Base-by-base conservation (phyloP, 1,139 yeast species). In the Candida sojae region DNA sequence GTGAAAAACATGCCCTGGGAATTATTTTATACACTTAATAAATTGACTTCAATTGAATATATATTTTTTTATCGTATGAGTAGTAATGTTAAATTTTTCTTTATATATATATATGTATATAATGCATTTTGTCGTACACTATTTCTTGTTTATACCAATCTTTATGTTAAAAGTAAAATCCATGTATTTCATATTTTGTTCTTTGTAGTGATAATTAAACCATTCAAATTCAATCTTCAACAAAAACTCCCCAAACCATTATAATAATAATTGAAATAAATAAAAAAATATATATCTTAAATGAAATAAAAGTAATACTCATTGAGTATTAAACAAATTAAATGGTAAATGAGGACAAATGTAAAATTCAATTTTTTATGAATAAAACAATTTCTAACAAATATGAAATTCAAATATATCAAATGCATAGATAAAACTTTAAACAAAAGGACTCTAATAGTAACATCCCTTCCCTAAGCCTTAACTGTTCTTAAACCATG, bases 401-500 rank as follows among this genome's bases (percentile, higher is more conserved):
- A 17, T 17, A 17, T 17, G 21, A 17, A 17, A 17, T 17, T 17
- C 21, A 17, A 17, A 17, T 17, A 17, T 17, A 17, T 17, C 21
- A 17, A 17, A 17, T 17, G 21, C 2, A 17, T 17, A 17, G 21
- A 17, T 17, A 17, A 17, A 17, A 17, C 21, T 17, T 17, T 17
- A 17, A 17, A 17, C 21, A 17, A 17, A 17, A 2, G 21, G 21
- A 17, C 3, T 17, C 21, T 17, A 17, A 17, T 17, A 17, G 3
- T 17, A 17, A 17, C 21, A 17, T 17, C 21, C 21, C 17, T 25
- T 45, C 13, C 13, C 66, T 68, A 85, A 53, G 88, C 88, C 63
- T 83, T 83, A 50, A 84, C 82, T 47, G 83, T 74, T 77, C 95
- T 84, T 57, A 85, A 68, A 50, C 96, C 96, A 53, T 86, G 88